Evolutionary conservation across 1,284 basidiomycete genomes (phyloP).

Genomic region (Vanrija sp.): DNA sequence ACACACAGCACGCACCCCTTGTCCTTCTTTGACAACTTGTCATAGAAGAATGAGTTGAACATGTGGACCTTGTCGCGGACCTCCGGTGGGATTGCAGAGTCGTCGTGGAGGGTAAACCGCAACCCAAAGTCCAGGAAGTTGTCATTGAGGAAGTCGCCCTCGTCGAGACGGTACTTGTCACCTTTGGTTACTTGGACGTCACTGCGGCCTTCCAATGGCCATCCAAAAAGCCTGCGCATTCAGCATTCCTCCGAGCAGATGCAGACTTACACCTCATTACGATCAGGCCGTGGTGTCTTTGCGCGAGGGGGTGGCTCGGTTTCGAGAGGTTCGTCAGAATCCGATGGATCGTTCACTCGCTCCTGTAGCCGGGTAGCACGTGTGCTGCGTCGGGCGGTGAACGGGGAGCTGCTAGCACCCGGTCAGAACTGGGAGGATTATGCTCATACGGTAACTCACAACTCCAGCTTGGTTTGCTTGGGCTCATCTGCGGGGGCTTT

Average conservation of each 20-base stretch:
- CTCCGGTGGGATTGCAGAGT: background rate
- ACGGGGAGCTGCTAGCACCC: too few relatives aligned
- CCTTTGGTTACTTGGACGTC: slow-evolving; percentile 72
- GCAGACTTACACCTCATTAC: slow-evolving; percentile 25
- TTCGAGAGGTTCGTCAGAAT: background rate
- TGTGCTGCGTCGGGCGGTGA: too few relatives aligned
- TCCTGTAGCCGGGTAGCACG: background rate
- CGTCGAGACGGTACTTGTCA: slow-evolving; percentile 68
- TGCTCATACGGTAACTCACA: background rate
- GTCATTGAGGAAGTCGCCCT: slow-evolving; percentile 87
- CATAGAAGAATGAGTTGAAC: slow-evolving; percentile 97
- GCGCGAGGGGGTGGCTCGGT: background rate
- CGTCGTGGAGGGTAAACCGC: slow-evolving; percentile 51
- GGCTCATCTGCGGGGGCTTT: background rate
- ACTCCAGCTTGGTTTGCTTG: slow-evolving; percentile 8
- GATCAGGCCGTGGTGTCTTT: slow-evolving; percentile 13
- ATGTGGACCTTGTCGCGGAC: slow-evolving; percentile 55
- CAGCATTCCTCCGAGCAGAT: background rate
- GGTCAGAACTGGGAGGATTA: too few relatives aligned
- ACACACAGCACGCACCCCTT: slow-evolving; percentile 56
- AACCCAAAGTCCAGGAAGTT: slow-evolving; percentile 92
- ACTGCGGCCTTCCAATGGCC: slow-evolving; percentile 64
- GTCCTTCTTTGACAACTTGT: slow-evolving; percentile 66
- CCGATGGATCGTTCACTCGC: background rate
- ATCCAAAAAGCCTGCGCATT: slow-evolving; percentile 62